These are phyloP conservation scores for Trichoderma brevicompactum DNA, from an alignment of 2,329 filamentous ascomycete genomes.

Conservation along the genomic window DNA sequence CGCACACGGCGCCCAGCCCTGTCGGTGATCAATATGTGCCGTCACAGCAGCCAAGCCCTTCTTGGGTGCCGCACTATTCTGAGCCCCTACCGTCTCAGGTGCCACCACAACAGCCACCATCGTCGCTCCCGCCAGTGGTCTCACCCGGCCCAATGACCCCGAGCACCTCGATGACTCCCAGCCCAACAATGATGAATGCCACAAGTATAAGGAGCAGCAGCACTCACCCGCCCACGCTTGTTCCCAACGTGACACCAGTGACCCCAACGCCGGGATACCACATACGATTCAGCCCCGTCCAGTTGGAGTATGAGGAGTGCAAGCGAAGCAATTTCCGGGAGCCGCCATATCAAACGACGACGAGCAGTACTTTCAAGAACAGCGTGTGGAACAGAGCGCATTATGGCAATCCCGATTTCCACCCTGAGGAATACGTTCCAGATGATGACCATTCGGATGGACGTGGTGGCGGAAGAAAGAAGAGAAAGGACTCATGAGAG, in stretches of 20 bases:
- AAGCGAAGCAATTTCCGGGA: constrained; percentile 50
- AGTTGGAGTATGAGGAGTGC: constrained; percentile 54
- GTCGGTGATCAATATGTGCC: constrained; percentile 42
- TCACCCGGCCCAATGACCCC: constrained; percentile 41
- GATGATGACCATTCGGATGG: constrained; percentile 45
- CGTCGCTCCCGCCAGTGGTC: constrained; percentile 41
- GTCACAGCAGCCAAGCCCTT: constrained; percentile 45
- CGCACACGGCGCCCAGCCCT: constrained; percentile 35
- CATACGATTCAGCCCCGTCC: constrained; percentile 56
- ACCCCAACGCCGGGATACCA: constrained; percentile 35
- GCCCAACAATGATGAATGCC: constrained; percentile 21
- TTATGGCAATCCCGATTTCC: constrained; percentile 64
- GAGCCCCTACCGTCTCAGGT: constrained; percentile 35
- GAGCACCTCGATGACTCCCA: constrained; percentile 30
- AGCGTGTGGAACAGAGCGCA: constrained; percentile 70
- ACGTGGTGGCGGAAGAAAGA: constrained; percentile 37
- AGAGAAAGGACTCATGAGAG: constrained; percentile 9
- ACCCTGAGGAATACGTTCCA: constrained; percentile 51
- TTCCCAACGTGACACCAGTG: constrained; percentile 18
- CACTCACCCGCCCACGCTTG: constrained; percentile 22
- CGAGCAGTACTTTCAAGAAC: constrained; percentile 65
- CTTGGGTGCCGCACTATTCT: constrained; percentile 45
- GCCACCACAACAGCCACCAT: constrained; percentile 36
- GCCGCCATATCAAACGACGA: constrained; percentile 54
- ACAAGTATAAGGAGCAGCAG: constrained; percentile 13